A percentile compares a stretch with the other conserved stretches of the same genome.
Evolutionary conservation across 352 stramenopile genomes (phyloP).

Genomic region (Phytopythium cucurbitacearum): DNA sequence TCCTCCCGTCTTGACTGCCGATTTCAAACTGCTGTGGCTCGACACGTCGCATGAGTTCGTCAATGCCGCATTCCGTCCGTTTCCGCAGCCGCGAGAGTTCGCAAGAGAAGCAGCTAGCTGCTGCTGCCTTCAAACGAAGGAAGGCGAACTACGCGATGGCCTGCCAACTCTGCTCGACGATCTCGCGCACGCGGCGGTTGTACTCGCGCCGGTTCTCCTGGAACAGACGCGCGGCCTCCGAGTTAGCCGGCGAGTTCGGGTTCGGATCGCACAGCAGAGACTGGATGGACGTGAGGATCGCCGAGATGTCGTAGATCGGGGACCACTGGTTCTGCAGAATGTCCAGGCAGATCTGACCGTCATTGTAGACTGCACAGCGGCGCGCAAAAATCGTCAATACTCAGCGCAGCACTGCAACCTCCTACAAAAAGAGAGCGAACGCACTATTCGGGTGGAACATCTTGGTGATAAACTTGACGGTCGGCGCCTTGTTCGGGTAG

Average conservation of each 20-base stretch:
- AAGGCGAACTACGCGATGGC: constrained; percentile 50
- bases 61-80: too few relatives aligned
- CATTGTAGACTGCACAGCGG: constrained; percentile 76
- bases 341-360: constrained; percentile 95
- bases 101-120: neutral
- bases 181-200: constrained; percentile 97
- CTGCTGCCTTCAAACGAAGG: neutral
- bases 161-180: constrained; percentile 98
- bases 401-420: neutral
- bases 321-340: constrained; percentile 99
- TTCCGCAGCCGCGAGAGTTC: too few relatives aligned
- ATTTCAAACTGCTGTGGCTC: too few relatives aligned
- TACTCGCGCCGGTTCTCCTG: constrained; percentile 99
- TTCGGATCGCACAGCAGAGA: constrained; percentile 99
- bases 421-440: constrained; percentile 5
- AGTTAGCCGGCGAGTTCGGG: constrained; percentile 98
- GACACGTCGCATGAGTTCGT: too few relatives aligned
- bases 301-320: constrained; percentile 99
- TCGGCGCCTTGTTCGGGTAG: constrained; percentile 99
- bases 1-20: too few relatives aligned
- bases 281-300: constrained; percentile 99
- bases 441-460: constrained; percentile 99
- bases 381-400: neutral
- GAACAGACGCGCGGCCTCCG: constrained; percentile 96
- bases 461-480: constrained; percentile 98